Evolutionary conservation across 106 monocot species (phyloP).

Genomic region (Allium sativum): DNA sequence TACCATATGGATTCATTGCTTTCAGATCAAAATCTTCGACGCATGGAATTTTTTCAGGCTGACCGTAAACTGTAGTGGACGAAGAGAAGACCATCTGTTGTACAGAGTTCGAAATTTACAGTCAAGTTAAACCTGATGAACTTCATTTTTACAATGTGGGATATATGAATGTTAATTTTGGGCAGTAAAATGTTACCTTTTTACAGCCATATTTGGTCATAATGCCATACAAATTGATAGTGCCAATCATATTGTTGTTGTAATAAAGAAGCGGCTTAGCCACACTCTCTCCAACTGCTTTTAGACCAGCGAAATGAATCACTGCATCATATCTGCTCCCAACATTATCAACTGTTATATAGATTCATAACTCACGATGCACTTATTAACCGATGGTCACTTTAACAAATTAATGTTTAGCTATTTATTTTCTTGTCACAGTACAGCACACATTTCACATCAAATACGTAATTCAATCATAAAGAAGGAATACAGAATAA

Average conservation of each 20-base stretch:
- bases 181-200: conserved; percentile 31
- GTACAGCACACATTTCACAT: no score
- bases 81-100: conserved; percentile 86
- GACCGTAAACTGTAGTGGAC: conserved; percentile 86
- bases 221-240: conserved; percentile 46
- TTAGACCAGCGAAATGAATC: conserved; percentile 76
- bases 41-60: conserved; percentile 82
- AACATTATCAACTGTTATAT: no score
- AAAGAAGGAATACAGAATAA: no score
- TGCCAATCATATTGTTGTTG: conserved; percentile 62
- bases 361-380: no score
- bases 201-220: conserved; percentile 66
- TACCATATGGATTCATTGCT: conserved; percentile 88
- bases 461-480: no score
- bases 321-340: conserved; percentile 66
- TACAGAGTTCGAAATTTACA: background rate
- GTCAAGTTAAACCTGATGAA: no score
- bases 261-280: conserved; percentile 56
- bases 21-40: conserved; percentile 65
- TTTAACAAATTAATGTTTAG: no score
- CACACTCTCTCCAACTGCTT: conserved; percentile 78
- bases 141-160: no score
- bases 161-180: no score
- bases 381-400: no score
- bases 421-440: no score